A percentile compares a stretch with the other conserved stretches of the same genome.
phyloP scores from a whole-genome alignment of 2,329 filamentous ascomycete species.

The Paracamarosporium sp. region DNA sequence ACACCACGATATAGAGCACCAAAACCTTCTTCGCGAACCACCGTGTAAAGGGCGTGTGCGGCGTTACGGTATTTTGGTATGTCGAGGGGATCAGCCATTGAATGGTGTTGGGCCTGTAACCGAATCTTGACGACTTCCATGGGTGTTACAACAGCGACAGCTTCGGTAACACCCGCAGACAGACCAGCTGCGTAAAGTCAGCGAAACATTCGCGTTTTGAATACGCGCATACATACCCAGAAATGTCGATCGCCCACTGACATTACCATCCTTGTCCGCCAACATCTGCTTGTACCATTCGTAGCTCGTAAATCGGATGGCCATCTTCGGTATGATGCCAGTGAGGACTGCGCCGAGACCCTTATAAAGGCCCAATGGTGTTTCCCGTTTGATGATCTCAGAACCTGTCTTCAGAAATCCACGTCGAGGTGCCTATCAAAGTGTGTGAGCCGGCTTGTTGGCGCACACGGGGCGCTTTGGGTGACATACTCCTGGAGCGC shows the following conservation, averaged over 20 bases:
- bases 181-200: slow-evolving; percentile 71
- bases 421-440: slow-evolving; percentile 69
- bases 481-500: slow-evolving; percentile 73
- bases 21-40: slow-evolving; percentile 88
- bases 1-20: slow-evolving; percentile 92
- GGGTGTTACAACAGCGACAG: slow-evolving; percentile 92
- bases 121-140: slow-evolving; percentile 99
- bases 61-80: slow-evolving; percentile 97
- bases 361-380: slow-evolving; percentile 93
- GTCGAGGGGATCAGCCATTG: slow-evolving; percentile 95
- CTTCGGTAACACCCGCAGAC: slow-evolving; percentile 92
- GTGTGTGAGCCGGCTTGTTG: slow-evolving; percentile 3
- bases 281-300: slow-evolving; percentile 91
- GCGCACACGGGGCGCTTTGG: background rate
- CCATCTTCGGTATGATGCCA: slow-evolving; percentile 98
- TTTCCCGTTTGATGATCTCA: slow-evolving; percentile 89
- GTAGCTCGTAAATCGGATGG: slow-evolving; percentile 97
- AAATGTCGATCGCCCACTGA: slow-evolving; percentile 77
- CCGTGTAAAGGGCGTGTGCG: slow-evolving; percentile 81
- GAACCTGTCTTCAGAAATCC: slow-evolving; percentile 87
- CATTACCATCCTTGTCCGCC: slow-evolving; percentile 69
- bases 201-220: background rate
- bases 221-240: slow-evolving; percentile 58
- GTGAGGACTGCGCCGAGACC: slow-evolving; percentile 95
- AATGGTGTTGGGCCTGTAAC: slow-evolving; percentile 96